phyloP scores from a whole-genome alignment of 805 yeast genomes.

The Metschnikowia similis region DNA sequence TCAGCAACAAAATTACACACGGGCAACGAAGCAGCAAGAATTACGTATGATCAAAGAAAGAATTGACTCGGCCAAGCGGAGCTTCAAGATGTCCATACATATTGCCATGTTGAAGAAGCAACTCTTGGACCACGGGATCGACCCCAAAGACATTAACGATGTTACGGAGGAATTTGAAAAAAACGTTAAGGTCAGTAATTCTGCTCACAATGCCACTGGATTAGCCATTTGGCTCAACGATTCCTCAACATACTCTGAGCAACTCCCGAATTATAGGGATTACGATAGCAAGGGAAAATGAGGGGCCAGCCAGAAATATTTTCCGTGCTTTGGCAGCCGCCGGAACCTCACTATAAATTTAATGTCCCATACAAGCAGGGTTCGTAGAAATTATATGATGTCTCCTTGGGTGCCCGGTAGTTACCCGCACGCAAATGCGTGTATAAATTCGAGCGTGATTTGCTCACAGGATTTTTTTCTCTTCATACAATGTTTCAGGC shows the following conservation, averaged over 20 bases:
- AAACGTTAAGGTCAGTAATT: constrained; percentile 53
- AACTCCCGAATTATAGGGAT: constrained; percentile 58
- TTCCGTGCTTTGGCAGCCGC: background rate
- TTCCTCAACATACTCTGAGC: constrained; percentile 42
- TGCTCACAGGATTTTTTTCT: constrained; percentile 10
- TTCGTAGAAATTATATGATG: background rate
- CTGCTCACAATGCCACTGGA: constrained; percentile 52
- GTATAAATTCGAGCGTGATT: constrained; percentile 8
- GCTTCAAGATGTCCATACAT: constrained; percentile 61
- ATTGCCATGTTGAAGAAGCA: constrained; percentile 63
- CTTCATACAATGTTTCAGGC: constrained; percentile 53
- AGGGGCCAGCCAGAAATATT: background rate
- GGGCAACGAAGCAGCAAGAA: constrained; percentile 49
- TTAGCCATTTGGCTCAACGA: constrained; percentile 59
- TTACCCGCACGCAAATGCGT: constrained; percentile 20
- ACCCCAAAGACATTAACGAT: constrained; percentile 53
- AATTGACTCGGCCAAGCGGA: constrained; percentile 42
- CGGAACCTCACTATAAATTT: background rate
- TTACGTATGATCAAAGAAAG: constrained; percentile 51
- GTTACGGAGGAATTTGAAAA: constrained; percentile 55
- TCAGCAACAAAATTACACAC: constrained; percentile 47
- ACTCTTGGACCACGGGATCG: constrained; percentile 49
- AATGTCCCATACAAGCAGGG: background rate
- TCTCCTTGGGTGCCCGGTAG: constrained; percentile 1
- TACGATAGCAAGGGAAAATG: constrained; percentile 41